These are phyloP conservation scores for Populus hybrid DNA, from an alignment of 441 rosid genomes.

Conservation along the genomic window DNA sequence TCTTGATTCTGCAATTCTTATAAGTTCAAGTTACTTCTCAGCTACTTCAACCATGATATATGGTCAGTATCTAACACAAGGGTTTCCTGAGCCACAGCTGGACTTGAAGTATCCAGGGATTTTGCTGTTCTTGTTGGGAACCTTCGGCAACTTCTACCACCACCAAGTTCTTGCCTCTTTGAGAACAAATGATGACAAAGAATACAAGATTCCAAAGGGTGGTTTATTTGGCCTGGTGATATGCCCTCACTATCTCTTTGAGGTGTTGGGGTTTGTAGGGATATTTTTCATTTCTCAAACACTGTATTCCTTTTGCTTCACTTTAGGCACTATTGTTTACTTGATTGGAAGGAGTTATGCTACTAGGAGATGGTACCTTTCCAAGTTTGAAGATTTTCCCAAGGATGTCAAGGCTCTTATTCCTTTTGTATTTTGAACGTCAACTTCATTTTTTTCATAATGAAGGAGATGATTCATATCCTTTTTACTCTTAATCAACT, in stretches of 20 bases:
- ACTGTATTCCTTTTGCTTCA: slow-evolving; percentile 31
- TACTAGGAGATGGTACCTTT: slow-evolving; percentile 65
- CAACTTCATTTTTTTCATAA: too few species aligned
- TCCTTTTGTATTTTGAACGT: slow-evolving; percentile 47
- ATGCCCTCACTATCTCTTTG: slow-evolving; percentile 78
- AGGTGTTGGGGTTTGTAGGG: slow-evolving; percentile 54
- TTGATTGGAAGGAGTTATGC: slow-evolving; percentile 56
- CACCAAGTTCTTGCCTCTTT: slow-evolving; percentile 57
- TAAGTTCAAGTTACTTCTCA: slow-evolving; percentile 38
- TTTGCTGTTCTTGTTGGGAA: slow-evolving; percentile 45
- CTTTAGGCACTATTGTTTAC: slow-evolving; percentile 41
- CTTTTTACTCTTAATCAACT: too few species aligned
- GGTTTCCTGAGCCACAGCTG: slow-evolving; percentile 36
- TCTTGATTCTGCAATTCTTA: slow-evolving; percentile 27
- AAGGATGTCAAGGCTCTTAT: slow-evolving; percentile 44
- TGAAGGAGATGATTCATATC: too few species aligned
- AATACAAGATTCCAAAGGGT: slow-evolving; percentile 65
- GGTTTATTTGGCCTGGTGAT: slow-evolving; percentile 51
- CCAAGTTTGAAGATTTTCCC: slow-evolving; percentile 69
- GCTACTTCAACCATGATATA: slow-evolving; percentile 44
- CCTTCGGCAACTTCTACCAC: slow-evolving; percentile 69
- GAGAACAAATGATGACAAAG: slow-evolving; percentile 34
- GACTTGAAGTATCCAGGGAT: slow-evolving; percentile 46
- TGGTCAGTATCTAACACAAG: slow-evolving; percentile 40
- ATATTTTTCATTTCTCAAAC: slow-evolving; percentile 60